Evolutionary conservation across 768 basidiomycete species (phyloP), one percentile per base, ranked within the genome.

Genomic region (Hygrophoropsis aurantiaca): DNA sequence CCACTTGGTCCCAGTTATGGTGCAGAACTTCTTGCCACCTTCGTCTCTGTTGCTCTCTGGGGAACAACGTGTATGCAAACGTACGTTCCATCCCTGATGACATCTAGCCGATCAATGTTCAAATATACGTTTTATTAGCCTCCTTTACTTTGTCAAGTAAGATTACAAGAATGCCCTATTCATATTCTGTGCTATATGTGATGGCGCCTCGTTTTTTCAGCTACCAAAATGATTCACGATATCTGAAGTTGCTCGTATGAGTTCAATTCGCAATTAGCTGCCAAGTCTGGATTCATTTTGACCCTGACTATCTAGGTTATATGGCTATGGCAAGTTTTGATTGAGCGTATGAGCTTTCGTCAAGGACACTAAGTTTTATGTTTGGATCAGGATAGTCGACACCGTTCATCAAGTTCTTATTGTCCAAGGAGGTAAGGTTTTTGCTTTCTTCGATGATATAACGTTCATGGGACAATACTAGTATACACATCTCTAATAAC

Each of bases 11-110:
- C 49, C 19, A 44, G 27, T 2, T 40, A 52, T 36, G 53, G 51
- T 19, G 51, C 37, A 23, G 50, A 52, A 41, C 44, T 54, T n/a
- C 33, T 45, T 18, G 47, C 43, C 13, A 23, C 51, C 3, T 54
- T 32, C 15, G 8, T 44, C 11, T 36, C 42, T 33, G 39, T 53
- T 11, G 51, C 51, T 11, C 34, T 54, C 20, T 54, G 53, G 53
- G 46, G 52, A 6, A 53, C 30, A 13, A 35, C 52, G 20, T 48
- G 51, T 36, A 48, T 47, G 51, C 41, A 48, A 38, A 53, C 53
- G 46, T 53, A 24, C 16, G 46, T 30, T 13, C 13, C 7, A 30
- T 30, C 13, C 13, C 27, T 30, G 13, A 6, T 6, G 7, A 30
- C 13, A 30, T 6, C 13, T 30, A 7, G 27, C 13, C 27, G 27